Base-by-base conservation (phyloP, 2,329 filamentous ascomycete genomes). In the Samsoniella hepiali region DNA sequence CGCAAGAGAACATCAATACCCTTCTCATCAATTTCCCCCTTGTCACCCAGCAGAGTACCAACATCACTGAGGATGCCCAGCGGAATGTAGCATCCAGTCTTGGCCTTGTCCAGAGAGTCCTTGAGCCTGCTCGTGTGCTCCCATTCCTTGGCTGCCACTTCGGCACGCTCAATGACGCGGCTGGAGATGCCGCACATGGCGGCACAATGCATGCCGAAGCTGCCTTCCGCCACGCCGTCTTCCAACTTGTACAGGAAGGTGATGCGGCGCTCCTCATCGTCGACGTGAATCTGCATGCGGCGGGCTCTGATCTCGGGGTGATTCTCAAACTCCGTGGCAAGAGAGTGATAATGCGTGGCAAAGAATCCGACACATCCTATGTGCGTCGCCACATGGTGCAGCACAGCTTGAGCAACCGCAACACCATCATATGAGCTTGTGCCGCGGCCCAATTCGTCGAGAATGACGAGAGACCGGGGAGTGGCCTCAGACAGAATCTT, bases 131-230 rank as follows among this genome's bases (percentile, higher is more conserved):
- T 94, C 0, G 95, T 98, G 75, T 97, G 93, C 78, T 99, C 95
- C 93, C 95, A 98, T 71, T 93, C 91, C 69, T 83, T 88, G 1
- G 95, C 95, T 6, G 95, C 95, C 29, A 88, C 85, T 76, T 99
- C 95, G 0, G 95, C 95, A 29, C 90, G 81, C 72, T 93, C 88
- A 66, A 99, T 92, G 17, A 99, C 88, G 62, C 88, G 88, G 51
- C 81, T 81, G 0, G 92, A 87, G 67, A 99, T 98, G 1, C 95
- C 95, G 70, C 95, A 99, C 95, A 99, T 99, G 65, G 92, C 89
- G 1, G 95, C 95, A 73, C 95, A 99, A 75, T 99, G 95, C 95
- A 99, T 99, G 70, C 95, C 95, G 72, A 98, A 99, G 72, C 91
- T 96, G 17, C 95, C 95, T 75, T 98, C 93, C 0, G 95, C 95